A percentile compares a stretch with the other conserved stretches of the same genome.
phyloP scores from a whole-genome alignment of 106 monocot species.

The Dactylorhiza incarnata region DNA sequence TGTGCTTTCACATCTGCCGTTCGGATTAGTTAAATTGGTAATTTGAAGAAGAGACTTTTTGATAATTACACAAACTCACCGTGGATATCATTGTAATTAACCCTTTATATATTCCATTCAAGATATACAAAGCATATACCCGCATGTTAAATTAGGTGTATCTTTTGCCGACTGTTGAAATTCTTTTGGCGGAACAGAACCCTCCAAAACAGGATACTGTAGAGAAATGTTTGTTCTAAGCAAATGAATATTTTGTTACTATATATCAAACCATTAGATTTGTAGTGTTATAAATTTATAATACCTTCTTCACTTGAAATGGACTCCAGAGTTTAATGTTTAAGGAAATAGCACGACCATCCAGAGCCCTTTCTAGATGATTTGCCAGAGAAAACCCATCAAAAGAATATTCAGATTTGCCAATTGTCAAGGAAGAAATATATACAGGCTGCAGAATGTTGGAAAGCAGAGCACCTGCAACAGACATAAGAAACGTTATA shows the following conservation, averaged over 20 bases:
- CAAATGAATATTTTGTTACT: background rate
- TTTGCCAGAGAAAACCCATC: slow-evolving; percentile 17
- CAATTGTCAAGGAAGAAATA: slow-evolving; percentile 67
- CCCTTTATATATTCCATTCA: background rate
- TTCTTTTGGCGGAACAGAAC: slow-evolving; percentile 49
- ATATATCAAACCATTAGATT: background rate
- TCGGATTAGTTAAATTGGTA: too few species aligned
- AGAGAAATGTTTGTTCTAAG: background rate
- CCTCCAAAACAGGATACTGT: slow-evolving; percentile 45
- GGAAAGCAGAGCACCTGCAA: slow-evolving; percentile 77
- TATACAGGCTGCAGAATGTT: slow-evolving; percentile 65
- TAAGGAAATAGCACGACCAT: slow-evolving; percentile 30
- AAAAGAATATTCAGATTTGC: slow-evolving; percentile 25
- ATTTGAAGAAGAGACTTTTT: too few species aligned
- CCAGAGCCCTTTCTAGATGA: slow-evolving; percentile 41
- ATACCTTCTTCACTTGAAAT: slow-evolving; percentile 56
- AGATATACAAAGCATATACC: slow-evolving; percentile 30
- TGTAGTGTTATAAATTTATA: background rate
- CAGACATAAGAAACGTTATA: slow-evolving; percentile 7
- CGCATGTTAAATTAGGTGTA: slow-evolving; percentile 63
- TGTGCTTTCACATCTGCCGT: too few species aligned
- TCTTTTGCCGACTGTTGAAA: slow-evolving; percentile 41
- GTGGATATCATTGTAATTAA: too few species aligned
- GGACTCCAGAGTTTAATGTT: slow-evolving; percentile 16
- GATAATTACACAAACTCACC: too few species aligned